Conservation (phyloP, 2,329 filamentous ascomycete genomes). For the Sphaerulina populicola region DNA sequence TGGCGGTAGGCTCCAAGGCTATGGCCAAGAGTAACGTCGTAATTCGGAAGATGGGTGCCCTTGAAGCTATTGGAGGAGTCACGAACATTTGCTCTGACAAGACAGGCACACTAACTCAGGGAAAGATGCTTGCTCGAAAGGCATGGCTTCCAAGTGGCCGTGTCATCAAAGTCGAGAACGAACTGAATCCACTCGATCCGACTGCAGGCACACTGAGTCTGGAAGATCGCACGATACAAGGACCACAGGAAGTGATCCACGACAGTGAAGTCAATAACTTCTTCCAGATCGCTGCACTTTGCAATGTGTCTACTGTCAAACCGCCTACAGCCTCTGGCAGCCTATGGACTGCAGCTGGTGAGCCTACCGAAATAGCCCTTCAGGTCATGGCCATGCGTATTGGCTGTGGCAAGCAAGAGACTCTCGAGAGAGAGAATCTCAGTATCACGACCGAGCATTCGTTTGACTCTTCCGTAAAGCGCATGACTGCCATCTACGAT, state of each 20-base stretch:
- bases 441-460: constrained; percentile 26
- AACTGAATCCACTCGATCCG: constrained; percentile 51
- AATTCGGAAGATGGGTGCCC: constrained; percentile 54
- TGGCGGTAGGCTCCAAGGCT: constrained; percentile 54
- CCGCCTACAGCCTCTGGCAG: constrained; percentile 41
- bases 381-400: constrained; percentile 64
- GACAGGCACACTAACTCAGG: constrained; percentile 49
- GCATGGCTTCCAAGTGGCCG: constrained; percentile 52
- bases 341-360: constrained; percentile 55
- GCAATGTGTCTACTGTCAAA: constrained; percentile 53
- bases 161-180: constrained; percentile 50
- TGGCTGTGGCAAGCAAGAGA: constrained; percentile 23
- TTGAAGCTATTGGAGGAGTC: constrained; percentile 57
- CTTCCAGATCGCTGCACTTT: constrained; percentile 54
- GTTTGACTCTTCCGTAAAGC: constrained; percentile 32
- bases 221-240: constrained; percentile 10
- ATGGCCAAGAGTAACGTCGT: constrained; percentile 58
- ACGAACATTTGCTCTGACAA: constrained; percentile 64
- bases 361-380: constrained; percentile 64
- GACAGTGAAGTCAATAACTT: constrained; percentile 42
- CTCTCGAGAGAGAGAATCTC: constrained; percentile 17
- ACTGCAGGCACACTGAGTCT: constrained; percentile 22
- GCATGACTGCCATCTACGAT: constrained; percentile 30
- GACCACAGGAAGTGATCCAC: constrained; percentile 36
- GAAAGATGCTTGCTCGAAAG: constrained; percentile 55